Evolutionary conservation across 768 basidiomycete genomes (phyloP).

Genomic region (Pisolithus microcarpus): DNA sequence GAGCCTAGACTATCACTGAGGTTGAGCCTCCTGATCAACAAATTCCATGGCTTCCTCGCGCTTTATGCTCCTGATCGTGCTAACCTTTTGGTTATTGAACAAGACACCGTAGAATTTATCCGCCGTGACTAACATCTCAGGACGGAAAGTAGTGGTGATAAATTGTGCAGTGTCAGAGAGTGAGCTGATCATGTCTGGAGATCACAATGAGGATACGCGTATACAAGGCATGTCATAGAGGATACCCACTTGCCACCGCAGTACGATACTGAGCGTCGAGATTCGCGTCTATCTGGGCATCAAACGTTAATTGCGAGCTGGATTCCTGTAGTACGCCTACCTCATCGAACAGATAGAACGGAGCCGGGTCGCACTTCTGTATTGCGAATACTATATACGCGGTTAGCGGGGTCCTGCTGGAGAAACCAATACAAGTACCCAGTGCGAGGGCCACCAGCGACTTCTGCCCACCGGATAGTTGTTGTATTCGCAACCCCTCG

Average conservation of each 20-base stretch:
- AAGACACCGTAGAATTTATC: slow-evolving; percentile 97
- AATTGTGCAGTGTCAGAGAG: slow-evolving; percentile 86
- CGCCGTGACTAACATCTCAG: slow-evolving; percentile 92
- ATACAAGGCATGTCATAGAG: too few species aligned
- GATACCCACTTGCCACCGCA: slow-evolving; percentile 80
- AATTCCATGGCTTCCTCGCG: slow-evolving; percentile 91
- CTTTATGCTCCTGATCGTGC: slow-evolving; percentile 79
- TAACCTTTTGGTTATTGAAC: slow-evolving; percentile 94
- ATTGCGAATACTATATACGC: slow-evolving; percentile 81
- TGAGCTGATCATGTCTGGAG: slow-evolving; percentile 76
- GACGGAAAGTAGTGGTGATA: slow-evolving; percentile 96
- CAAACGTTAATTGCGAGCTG: not conserved
- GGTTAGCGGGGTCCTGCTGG: slow-evolving; percentile 2
- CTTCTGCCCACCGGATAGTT: slow-evolving; percentile 96
- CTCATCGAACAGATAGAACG: slow-evolving; percentile 99
- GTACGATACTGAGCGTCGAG: slow-evolving; percentile 97
- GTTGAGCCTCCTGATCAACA: slow-evolving; percentile 71
- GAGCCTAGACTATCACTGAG: slow-evolving; percentile 27
- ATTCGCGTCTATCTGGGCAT: slow-evolving; percentile 83
- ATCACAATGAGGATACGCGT: not conserved
- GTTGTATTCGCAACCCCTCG: slow-evolving; percentile 93
- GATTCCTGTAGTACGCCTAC: slow-evolving; percentile 25
- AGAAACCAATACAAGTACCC: slow-evolving; percentile 37
- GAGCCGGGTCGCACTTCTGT: slow-evolving; percentile 98
- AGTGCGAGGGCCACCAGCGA: slow-evolving; percentile 93